Evolutionary conservation across 257 asterid species (phyloP).

Genomic region (Scutellaria baicalensis): DNA sequence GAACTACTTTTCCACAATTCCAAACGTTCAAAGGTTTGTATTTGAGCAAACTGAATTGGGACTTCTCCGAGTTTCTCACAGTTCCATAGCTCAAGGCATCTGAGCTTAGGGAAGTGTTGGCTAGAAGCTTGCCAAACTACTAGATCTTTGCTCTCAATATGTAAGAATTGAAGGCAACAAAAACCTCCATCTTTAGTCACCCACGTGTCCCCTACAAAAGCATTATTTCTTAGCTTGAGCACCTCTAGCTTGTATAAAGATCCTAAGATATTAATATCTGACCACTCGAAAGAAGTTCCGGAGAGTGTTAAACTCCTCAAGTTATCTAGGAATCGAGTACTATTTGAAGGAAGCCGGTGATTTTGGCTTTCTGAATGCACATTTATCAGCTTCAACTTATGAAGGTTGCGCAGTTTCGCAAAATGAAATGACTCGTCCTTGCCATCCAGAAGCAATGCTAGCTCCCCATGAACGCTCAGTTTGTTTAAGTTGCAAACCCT

Average conservation of each 20-base stretch:
- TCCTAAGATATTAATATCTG: slow-evolving; percentile 23
- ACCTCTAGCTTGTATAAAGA: slow-evolving; percentile 18
- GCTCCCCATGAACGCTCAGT: slow-evolving; percentile 42
- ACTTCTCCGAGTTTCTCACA: slow-evolving; percentile 25
- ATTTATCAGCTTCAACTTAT: slow-evolving; percentile 42
- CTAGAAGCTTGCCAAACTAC: slow-evolving; percentile 26
- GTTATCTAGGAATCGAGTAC: slow-evolving; percentile 31
- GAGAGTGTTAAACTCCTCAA: slow-evolving; percentile 24
- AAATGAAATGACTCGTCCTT: slow-evolving; percentile 29
- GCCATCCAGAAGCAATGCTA: slow-evolving; percentile 28
- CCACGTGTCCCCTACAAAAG: slow-evolving; percentile 29
- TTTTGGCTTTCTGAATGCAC: slow-evolving; percentile 23
- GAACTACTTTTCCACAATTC: background rate
- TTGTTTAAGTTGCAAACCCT: slow-evolving; percentile 36
- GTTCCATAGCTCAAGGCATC: slow-evolving; percentile 16
- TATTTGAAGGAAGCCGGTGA: slow-evolving; percentile 24
- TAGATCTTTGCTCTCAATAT: slow-evolving; percentile 25
- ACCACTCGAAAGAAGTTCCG: slow-evolving; percentile 30
- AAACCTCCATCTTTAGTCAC: slow-evolving; percentile 7
- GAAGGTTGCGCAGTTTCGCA: slow-evolving; percentile 25
- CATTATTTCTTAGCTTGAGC: slow-evolving; percentile 23
- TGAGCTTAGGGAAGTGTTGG: slow-evolving; percentile 24
- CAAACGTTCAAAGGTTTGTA: slow-evolving; percentile 19
- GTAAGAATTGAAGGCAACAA: slow-evolving; percentile 19
- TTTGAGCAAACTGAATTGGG: slow-evolving; percentile 21